phyloP scores from a whole-genome alignment of 2,329 filamentous ascomycete genomes.

The Calycina herbarum region DNA sequence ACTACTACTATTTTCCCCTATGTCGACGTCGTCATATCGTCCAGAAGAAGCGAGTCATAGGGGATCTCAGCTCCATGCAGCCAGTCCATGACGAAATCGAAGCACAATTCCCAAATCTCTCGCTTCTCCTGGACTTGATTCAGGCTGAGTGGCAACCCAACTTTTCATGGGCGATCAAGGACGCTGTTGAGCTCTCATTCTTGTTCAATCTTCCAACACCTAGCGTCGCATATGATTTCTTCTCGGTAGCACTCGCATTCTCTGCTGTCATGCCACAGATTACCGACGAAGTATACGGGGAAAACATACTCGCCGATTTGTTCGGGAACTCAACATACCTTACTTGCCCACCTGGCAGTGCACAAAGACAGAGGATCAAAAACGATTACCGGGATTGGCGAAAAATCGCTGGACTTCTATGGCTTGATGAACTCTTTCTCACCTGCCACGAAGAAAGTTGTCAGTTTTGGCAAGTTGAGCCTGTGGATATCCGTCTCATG shows the following conservation, averaged over 20 bases:
- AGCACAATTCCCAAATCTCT: background rate
- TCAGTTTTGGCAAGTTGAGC: constrained; percentile 5
- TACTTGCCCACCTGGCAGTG: background rate
- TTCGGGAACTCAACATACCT: constrained; percentile 4
- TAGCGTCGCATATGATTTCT: background rate
- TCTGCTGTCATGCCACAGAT: background rate
- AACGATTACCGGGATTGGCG: constrained; percentile 5
- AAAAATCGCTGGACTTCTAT: constrained; percentile 6
- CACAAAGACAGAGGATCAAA: constrained; percentile 6
- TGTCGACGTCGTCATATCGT: background rate
- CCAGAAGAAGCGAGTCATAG: background rate
- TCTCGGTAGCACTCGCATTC: background rate
- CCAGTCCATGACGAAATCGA: background rate
- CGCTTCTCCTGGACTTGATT: background rate
- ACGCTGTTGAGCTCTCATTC: background rate
- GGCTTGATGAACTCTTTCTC: constrained; percentile 2
- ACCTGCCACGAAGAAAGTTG: constrained; percentile 8
- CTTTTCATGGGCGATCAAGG: constrained; percentile 2
- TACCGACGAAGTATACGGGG: background rate
- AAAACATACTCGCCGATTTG: background rate
- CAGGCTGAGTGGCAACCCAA: constrained; percentile 2
- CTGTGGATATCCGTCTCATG: background rate
- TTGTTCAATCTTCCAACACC: background rate
- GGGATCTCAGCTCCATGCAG: background rate
- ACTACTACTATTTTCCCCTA: background rate